These are phyloP conservation scores for Coemansia sp. DNA, from an alignment of 371 early-diverging fungal genomes.

Conservation along the genomic window DNA sequence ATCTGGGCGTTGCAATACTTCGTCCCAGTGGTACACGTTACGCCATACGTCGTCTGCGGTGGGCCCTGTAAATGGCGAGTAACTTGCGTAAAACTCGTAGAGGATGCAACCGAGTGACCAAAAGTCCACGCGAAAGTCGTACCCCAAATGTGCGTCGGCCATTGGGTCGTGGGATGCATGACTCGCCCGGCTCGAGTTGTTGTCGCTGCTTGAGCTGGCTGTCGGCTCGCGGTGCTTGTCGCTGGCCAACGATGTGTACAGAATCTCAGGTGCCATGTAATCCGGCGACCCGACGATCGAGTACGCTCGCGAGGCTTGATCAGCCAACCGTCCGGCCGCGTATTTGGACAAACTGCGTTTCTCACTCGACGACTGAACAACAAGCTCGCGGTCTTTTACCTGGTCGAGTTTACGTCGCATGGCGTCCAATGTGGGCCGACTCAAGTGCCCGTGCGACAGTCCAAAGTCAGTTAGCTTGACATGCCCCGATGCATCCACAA, in stretches of 20 bases:
- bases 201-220: not conserved
- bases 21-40: constrained; percentile 78
- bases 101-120: constrained; percentile 91
- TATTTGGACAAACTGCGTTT: no score
- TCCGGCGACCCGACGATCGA: constrained; percentile 82
- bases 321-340: no score
- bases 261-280: constrained; percentile 78
- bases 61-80: constrained; percentile 77
- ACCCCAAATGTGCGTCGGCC: constrained; percentile 53
- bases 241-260: constrained; percentile 52
- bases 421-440: constrained; percentile 42
- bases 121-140: constrained; percentile 78
- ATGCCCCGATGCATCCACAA: constrained; percentile 70
- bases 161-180: constrained; percentile 35
- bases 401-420: no score
- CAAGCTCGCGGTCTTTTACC: no score
- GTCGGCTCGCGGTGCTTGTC: constrained; percentile 6
- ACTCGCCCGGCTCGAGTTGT: constrained; percentile 32
- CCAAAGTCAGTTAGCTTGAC: constrained; percentile 92
- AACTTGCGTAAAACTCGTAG: constrained; percentile 80
- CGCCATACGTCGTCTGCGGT: constrained; percentile 78
- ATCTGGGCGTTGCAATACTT: constrained; percentile 66
- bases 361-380: no score
- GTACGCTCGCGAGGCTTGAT: constrained; percentile 46
- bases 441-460: constrained; percentile 72